These are phyloP conservation scores for Coemansia reversa DNA, from an alignment of 192 early-diverging fungal genomes.

Conservation along the genomic window DNA sequence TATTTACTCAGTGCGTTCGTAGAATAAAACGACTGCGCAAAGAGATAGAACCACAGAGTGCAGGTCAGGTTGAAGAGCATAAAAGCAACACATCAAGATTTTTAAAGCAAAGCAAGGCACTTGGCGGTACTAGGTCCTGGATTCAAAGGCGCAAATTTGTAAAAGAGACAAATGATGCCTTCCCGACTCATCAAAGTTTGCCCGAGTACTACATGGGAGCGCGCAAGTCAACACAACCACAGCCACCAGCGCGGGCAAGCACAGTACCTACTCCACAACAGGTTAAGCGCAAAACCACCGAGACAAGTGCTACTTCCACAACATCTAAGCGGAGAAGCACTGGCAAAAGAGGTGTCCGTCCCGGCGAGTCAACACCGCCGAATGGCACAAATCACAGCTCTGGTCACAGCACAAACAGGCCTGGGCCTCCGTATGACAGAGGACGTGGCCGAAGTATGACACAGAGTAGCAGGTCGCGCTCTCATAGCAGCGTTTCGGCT, in stretches of 20 bases:
- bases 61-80: background rate
- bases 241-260: slow-evolving; percentile 1
- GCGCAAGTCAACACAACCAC: background rate
- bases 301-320: background rate
- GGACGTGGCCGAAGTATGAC: too few species aligned
- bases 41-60: slow-evolving; percentile 14
- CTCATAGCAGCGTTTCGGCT: too few species aligned
- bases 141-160: slow-evolving; percentile 23
- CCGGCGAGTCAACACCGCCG: background rate
- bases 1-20: slow-evolving; percentile 88
- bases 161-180: slow-evolving; percentile 4
- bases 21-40: slow-evolving; percentile 62
- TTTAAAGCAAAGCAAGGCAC: slow-evolving; percentile 9
- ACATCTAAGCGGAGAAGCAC: slow-evolving; percentile 12
- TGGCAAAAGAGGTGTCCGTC: background rate
- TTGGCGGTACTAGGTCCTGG: slow-evolving; percentile 34
- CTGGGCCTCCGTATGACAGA: too few species aligned
- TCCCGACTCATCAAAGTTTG: slow-evolving; percentile 24
- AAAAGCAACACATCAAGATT: slow-evolving; percentile 4
- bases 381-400: background rate
- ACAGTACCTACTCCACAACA: background rate
- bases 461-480: too few species aligned
- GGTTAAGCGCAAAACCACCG: slow-evolving; percentile 10
- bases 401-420: too few species aligned
- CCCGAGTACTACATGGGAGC: slow-evolving; percentile 28